Percentiles rank a stretch among this genome's conserved stretches.
Evolutionary conservation across 2,329 filamentous ascomycete genomes (phyloP).

Genomic region (Cadophora gregata): DNA sequence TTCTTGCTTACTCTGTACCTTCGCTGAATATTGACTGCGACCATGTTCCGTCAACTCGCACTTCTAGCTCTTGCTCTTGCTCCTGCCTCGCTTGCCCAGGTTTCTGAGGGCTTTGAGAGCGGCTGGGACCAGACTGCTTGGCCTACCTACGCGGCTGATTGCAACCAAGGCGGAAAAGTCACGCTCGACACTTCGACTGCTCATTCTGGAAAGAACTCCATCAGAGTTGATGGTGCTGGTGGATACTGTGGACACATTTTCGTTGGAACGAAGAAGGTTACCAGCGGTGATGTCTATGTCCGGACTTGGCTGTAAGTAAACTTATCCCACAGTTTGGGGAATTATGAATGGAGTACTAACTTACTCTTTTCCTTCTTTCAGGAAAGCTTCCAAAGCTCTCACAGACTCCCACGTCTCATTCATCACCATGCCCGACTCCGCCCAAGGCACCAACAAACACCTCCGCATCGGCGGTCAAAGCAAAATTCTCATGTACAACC

Average conservation of each 20-base stretch:
- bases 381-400: constrained; percentile 62
- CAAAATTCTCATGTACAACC: constrained; percentile 69
- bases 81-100: constrained; percentile 56
- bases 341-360: constrained; percentile 35
- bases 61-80: constrained; percentile 54
- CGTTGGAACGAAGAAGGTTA: constrained; percentile 62
- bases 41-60: constrained; percentile 52
- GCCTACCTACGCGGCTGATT: constrained; percentile 64
- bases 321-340: neutral
- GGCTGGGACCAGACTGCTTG: constrained; percentile 63
- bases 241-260: constrained; percentile 66
- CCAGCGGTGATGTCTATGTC: constrained; percentile 63
- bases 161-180: constrained; percentile 62
- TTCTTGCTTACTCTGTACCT: constrained; percentile 16
- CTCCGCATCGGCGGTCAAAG: constrained; percentile 66
- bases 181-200: constrained; percentile 61
- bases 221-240: constrained; percentile 57
- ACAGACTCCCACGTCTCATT: constrained; percentile 65
- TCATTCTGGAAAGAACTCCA: constrained; percentile 61
- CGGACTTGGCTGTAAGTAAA: constrained; percentile 59
- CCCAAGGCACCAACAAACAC: constrained; percentile 61
- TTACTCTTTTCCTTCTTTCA: constrained; percentile 41
- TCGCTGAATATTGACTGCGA: constrained; percentile 19
- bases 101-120: constrained; percentile 61
- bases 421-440: constrained; percentile 67